Evolutionary conservation across 1,139 yeast genomes (phyloP).

Genomic region (Pichia sp.): DNA sequence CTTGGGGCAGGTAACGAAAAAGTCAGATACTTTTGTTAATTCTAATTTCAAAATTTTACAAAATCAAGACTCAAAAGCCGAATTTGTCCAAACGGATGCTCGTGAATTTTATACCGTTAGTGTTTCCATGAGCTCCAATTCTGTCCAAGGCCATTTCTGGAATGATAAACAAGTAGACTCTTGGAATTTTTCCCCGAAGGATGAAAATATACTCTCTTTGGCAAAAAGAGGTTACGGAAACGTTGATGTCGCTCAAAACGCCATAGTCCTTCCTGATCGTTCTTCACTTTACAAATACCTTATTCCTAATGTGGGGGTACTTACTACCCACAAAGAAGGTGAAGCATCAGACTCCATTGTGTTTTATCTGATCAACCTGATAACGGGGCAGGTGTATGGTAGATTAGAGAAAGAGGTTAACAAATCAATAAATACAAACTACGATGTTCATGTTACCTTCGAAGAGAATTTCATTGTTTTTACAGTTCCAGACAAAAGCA

Average conservation of each 20-base stretch:
- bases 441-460: slow-evolving; percentile 47
- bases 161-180: slow-evolving; percentile 10
- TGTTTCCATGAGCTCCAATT: slow-evolving; percentile 3
- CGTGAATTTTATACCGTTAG: slow-evolving; percentile 17
- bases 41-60: slow-evolving; percentile 8
- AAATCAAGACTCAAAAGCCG: not conserved
- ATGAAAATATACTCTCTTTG: slow-evolving; percentile 35
- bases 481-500: slow-evolving; percentile 46
- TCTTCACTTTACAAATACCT: slow-evolving; percentile 80
- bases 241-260: slow-evolving; percentile 58
- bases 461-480: slow-evolving; percentile 86
- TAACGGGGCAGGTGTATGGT: slow-evolving; percentile 62
- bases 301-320: slow-evolving; percentile 61
- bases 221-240: slow-evolving; percentile 39
- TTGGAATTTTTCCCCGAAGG: slow-evolving; percentile 18
- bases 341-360: slow-evolving; percentile 29
- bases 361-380: slow-evolving; percentile 58
- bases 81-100: slow-evolving; percentile 15
- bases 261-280: slow-evolving; percentile 65
- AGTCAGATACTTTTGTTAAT: slow-evolving; percentile 2
- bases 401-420: slow-evolving; percentile 6
- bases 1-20: slow-evolving; percentile 13
- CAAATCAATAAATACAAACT: not conserved
- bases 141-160: slow-evolving; percentile 19
- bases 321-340: slow-evolving; percentile 43